phyloP scores from a whole-genome alignment of 2,329 filamentous ascomycete genomes.

The Phialophora expanda region DNA sequence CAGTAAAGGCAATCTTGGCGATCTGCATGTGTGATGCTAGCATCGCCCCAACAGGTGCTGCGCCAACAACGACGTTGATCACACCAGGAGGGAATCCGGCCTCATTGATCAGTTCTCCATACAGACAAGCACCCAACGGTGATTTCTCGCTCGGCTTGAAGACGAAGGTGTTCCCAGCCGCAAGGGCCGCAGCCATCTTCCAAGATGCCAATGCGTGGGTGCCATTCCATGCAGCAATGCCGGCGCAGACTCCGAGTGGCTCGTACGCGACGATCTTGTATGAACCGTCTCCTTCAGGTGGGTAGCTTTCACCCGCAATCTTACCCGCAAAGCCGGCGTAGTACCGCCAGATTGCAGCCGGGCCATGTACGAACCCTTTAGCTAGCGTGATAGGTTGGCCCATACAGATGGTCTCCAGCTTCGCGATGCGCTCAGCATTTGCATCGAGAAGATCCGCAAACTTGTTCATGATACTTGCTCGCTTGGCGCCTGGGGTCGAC shows the following conservation, averaged over 20 bases:
- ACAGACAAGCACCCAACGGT: slow-evolving; percentile 61
- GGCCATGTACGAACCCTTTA: slow-evolving; percentile 27
- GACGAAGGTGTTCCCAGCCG: slow-evolving; percentile 63
- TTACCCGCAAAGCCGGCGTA: slow-evolving; percentile 83
- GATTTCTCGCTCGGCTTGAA: slow-evolving; percentile 65
- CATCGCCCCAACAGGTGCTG: slow-evolving; percentile 41
- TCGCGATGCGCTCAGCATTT: slow-evolving; percentile 66
- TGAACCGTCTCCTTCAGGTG: slow-evolving; percentile 39
- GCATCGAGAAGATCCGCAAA: slow-evolving; percentile 65
- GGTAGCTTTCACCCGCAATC: slow-evolving; percentile 69
- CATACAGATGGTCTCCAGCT: slow-evolving; percentile 78
- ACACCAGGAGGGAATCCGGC: slow-evolving; percentile 80
- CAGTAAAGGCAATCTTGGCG: slow-evolving; percentile 52
- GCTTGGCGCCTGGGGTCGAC: slow-evolving; percentile 39
- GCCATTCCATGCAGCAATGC: slow-evolving; percentile 83
- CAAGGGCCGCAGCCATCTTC: slow-evolving; percentile 64
- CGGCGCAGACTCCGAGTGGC: slow-evolving; percentile 69
- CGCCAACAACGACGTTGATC: slow-evolving; percentile 45
- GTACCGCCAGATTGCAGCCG: slow-evolving; percentile 58
- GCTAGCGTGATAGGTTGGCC: slow-evolving; percentile 74
- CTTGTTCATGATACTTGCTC: slow-evolving; percentile 41
- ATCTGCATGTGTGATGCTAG: slow-evolving; percentile 50
- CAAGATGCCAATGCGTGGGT: slow-evolving; percentile 74
- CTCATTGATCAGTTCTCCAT: slow-evolving; percentile 70
- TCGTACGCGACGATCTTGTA: slow-evolving; percentile 41